phyloP scores from a whole-genome alignment of 1,284 basidiomycete genomes.

The Irpex rosettiformis region DNA sequence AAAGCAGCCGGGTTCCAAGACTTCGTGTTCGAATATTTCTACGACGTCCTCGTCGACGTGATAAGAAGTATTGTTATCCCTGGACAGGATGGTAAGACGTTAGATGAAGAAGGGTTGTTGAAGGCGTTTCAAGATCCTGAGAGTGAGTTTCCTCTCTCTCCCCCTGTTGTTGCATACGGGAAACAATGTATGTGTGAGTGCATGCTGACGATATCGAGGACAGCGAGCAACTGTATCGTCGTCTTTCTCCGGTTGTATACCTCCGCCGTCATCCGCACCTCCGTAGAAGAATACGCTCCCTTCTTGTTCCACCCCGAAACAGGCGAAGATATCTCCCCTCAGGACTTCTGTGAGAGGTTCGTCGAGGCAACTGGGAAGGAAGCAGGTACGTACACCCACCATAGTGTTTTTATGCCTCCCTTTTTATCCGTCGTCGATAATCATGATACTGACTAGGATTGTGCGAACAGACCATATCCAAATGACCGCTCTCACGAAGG shows the following conservation, averaged over 20 bases:
- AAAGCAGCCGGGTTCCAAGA: slow-evolving; percentile 63
- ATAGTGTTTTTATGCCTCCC: not conserved
- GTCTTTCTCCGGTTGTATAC: slow-evolving; percentile 78
- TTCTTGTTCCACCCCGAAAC: slow-evolving; percentile 79
- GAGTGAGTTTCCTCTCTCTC: no score
- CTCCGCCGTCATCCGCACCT: slow-evolving; percentile 73
- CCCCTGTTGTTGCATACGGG: no score
- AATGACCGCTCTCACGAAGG: slow-evolving; percentile 74
- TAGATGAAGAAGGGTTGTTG: slow-evolving; percentile 33
- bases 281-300: slow-evolving; percentile 60
- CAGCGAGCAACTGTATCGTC: slow-evolving; percentile 71
- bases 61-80: slow-evolving; percentile 41
- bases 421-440: no score
- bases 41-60: slow-evolving; percentile 44
- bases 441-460: not conserved
- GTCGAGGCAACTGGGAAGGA: slow-evolving; percentile 83
- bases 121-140: slow-evolving; percentile 52
- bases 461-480: slow-evolving; percentile 75
- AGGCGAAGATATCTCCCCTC: slow-evolving; percentile 48
- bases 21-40: slow-evolving; percentile 59
- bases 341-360: slow-evolving; percentile 70
- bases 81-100: slow-evolving; percentile 4
- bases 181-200: not conserved
- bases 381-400: slow-evolving; percentile 49
- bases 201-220: not conserved